A percentile compares a stretch with the other conserved stretches of the same genome.
These are phyloP conservation scores for Chenopodium formosanum DNA, from an alignment of 148 eudicot genomes.

Conservation along the genomic window DNA sequence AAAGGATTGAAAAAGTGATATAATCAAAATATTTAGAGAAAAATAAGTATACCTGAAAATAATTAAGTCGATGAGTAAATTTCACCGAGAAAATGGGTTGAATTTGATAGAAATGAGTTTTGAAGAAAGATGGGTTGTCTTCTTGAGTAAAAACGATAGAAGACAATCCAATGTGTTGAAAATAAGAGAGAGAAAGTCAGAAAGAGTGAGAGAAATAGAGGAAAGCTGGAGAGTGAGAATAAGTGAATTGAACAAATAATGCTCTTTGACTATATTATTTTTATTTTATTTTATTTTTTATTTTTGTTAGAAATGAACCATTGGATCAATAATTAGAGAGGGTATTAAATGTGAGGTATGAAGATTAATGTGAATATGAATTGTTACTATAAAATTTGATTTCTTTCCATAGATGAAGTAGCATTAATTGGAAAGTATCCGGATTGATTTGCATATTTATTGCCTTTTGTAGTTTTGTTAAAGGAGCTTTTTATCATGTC, in stretches of 20 bases:
- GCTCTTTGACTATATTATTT: neutral
- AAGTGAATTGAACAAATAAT: neutral
- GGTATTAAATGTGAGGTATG: neutral
- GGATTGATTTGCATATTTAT: too few relatives aligned
- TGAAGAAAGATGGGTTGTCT: neutral
- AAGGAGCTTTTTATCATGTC: too few relatives aligned
- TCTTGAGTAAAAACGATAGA: neutral
- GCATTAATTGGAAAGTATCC: too few relatives aligned
- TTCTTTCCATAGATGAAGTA: too few relatives aligned
- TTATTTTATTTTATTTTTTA: neutral
- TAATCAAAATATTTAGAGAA: neutral
- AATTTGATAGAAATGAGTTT: neutral
- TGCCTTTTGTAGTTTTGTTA: too few relatives aligned
- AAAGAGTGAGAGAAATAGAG: neutral
- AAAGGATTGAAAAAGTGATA: too few relatives aligned
- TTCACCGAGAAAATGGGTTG: too few relatives aligned
- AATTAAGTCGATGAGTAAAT: too few relatives aligned
- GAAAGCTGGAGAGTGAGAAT: neutral
- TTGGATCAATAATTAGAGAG: neutral
- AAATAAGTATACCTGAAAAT: neutral
- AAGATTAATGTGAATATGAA: too few relatives aligned
- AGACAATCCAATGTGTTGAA: neutral
- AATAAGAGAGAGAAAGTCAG: neutral
- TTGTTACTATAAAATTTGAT: too few relatives aligned
- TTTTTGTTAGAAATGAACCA: neutral